Percentiles rank a stretch among this genome's conserved stretches.
Conservation (phyloP, 331 rosid genomes). For the Malus hybrid region DNA sequence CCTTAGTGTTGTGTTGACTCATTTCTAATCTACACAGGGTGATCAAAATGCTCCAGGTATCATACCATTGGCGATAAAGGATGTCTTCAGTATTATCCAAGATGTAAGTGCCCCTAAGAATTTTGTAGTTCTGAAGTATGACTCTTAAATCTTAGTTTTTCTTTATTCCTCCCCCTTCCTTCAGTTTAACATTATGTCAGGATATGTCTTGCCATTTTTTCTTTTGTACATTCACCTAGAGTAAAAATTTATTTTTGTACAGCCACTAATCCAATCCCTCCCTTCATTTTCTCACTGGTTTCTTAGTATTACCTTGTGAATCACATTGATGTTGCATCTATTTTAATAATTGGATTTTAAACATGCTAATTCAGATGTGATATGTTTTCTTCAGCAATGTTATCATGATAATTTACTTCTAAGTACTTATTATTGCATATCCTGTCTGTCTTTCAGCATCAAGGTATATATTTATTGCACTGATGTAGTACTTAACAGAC, state of each 20-base stretch:
- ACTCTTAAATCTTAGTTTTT: background rate
- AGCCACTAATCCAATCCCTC: background rate
- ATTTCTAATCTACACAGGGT: slow-evolving; percentile 52
- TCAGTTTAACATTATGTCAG: background rate
- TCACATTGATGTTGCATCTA: background rate
- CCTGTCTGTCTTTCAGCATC: background rate
- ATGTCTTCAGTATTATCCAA: slow-evolving; percentile 95
- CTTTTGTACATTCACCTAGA: background rate
- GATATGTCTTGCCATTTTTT: background rate
- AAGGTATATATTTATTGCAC: background rate
- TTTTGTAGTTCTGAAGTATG: background rate
- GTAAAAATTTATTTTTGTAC: background rate
- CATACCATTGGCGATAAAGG: slow-evolving; percentile 96
- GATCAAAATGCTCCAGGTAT: slow-evolving; percentile 89
- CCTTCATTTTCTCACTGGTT: background rate
- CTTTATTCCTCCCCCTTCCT: background rate
- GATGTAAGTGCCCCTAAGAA: slow-evolving; percentile 60
- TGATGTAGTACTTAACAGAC: background rate
- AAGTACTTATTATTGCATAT: background rate
- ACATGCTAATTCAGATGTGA: background rate
- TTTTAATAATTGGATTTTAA: background rate
- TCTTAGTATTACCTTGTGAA: background rate
- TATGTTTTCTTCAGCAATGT: background rate
- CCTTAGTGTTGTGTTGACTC: background rate
- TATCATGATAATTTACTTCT: background rate